Evolutionary conservation across 83 land plant genomes (phyloP).

Genomic region (Picea mariana): DNA sequence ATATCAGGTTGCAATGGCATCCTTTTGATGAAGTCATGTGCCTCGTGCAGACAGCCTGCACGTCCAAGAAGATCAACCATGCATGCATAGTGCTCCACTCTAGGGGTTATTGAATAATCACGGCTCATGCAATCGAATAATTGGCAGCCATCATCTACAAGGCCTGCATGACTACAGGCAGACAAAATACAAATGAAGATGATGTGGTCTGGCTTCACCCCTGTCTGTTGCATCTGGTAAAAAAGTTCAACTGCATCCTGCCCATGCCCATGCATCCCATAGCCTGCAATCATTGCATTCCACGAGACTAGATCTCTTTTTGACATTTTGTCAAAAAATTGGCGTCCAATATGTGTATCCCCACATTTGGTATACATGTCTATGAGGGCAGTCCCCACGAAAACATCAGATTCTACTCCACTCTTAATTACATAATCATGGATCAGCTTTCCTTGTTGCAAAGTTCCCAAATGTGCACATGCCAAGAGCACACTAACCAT

Average conservation of each 20-base stretch:
- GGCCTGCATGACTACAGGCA: no score
- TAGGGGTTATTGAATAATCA: no score
- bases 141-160: no score
- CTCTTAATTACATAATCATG: conserved; percentile 45
- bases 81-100: no score
- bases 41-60: no score
- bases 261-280: conserved; percentile 41
- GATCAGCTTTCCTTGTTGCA: conserved; percentile 33
- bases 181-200: no score
- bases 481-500: conserved; percentile 34
- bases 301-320: no score
- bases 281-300: conserved; percentile 58
- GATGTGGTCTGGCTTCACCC: no score
- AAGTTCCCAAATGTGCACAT: conserved; percentile 32
- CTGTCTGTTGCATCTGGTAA: conserved; percentile 24
- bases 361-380: conserved; percentile 16
- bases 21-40: no score
- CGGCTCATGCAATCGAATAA: no score
- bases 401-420: conserved; percentile 29
- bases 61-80: no score
- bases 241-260: conserved; percentile 43
- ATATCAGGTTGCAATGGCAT: no score
- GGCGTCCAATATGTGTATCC: not conserved
- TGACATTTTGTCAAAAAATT: conserved; percentile 16
- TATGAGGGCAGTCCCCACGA: conserved; percentile 37